phyloP scores from a whole-genome alignment of 768 basidiomycete species.

The Lactarius pseudohatsudake region DNA sequence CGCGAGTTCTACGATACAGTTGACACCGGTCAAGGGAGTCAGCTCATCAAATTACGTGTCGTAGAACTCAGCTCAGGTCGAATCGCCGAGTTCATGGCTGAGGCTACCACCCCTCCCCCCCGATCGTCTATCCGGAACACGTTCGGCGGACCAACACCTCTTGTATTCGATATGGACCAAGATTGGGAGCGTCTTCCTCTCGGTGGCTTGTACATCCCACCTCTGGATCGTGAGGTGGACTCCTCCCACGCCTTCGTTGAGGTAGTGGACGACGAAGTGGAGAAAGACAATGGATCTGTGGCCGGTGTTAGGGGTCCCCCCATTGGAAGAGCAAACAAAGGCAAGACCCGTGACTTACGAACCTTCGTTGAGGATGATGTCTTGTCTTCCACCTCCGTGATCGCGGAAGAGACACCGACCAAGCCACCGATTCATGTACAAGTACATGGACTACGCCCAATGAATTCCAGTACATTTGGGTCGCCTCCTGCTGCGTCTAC shows the following conservation, averaged over 20 bases:
- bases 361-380: constrained; percentile 37
- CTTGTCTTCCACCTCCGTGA: constrained; percentile 45
- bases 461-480: constrained; percentile 28
- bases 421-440: constrained; percentile 66
- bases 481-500: constrained; percentile 21
- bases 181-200: constrained; percentile 63
- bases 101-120: constrained; percentile 37
- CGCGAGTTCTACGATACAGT: constrained; percentile 58
- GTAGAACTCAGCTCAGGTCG: constrained; percentile 49
- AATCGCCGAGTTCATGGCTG: constrained; percentile 37
- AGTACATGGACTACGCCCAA: constrained; percentile 31
- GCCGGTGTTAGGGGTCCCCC: constrained; percentile 3
- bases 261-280: constrained; percentile 45
- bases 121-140: constrained; percentile 53
- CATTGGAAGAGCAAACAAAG: constrained; percentile 52
- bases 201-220: constrained; percentile 42
- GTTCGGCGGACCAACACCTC: constrained; percentile 51
- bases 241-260: constrained; percentile 68
- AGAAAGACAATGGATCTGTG: constrained; percentile 15
- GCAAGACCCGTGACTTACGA: constrained; percentile 32
- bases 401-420: constrained; percentile 41
- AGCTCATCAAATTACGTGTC: constrained; percentile 59
- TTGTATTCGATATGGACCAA: constrained; percentile 49
- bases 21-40: constrained; percentile 24
- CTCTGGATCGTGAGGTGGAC: constrained; percentile 36